Base-by-base conservation (phyloP, 148 eudicot species). In the Cornus suecica region DNA sequence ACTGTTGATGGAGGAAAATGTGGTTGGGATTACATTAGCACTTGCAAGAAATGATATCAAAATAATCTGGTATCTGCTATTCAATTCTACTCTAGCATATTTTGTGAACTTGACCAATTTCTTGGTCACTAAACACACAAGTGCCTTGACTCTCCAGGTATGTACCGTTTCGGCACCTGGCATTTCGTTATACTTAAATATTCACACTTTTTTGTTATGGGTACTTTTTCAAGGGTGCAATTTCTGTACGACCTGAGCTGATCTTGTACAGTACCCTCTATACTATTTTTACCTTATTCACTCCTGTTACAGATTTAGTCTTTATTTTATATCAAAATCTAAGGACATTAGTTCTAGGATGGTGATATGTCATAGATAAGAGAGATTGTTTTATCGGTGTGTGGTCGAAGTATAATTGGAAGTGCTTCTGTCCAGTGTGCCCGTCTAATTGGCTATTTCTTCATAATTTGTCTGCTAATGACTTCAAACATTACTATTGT, bases 101-200 rank as follows among this genome's bases (percentile, higher is more conserved):
- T 83, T 83, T 69, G 97, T 90, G 71, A 94, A 93, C 76, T 84
- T 93, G 88, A 91, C 94, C 79, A 93, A 93, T 79, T 94, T 94
- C 82, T 79, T 94, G 93, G 97, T 94, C 83, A 94, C 98, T n/a
- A 94, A 92, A 70, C 97, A 92, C 87, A 94, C 97, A 67, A 94
- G 97, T 78, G 93, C 98, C 32, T 84, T 90, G 87, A 94, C 98
- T 73, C 94, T 92, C 75, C 97, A 91, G 97, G 98, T 94, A 84
- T 71, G 77, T 11, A 37, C 34, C 65, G 65, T 48, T 66, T 24
- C 41, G 4, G 29, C 10, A 75, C 64, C 30, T 75, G 30, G 27
- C 52, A 6, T 65, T 3, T 8, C 1, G 20, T 48, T 65, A 22
- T 20, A 7, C 7, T 25, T 14, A 20, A 25, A 58, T 7, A 58